Conservation (phyloP, 345 rosid genomes). For the Odontarrhena argentea region DNA sequence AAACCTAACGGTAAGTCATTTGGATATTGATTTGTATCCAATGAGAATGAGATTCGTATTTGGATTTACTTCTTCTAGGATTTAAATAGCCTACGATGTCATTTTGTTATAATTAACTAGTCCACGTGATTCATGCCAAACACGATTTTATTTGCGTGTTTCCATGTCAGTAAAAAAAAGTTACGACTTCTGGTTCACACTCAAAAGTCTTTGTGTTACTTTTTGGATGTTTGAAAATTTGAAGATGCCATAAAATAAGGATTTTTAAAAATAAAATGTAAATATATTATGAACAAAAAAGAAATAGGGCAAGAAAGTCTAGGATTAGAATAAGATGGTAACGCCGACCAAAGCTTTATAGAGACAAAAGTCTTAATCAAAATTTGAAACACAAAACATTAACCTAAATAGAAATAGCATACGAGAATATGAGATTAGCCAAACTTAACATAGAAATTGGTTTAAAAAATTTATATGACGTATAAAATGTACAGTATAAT, state of each 20-base stretch:
- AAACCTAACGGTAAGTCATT: constrained; percentile 9
- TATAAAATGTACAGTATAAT: neutral
- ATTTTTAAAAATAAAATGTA: neutral
- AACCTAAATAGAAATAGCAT: no score
- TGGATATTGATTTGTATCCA: constrained; percentile 16
- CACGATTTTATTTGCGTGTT: constrained; percentile 17
- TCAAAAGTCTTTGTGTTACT: neutral
- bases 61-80: constrained; percentile 16
- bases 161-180: neutral
- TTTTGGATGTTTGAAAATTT: neutral
- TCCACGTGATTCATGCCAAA: constrained; percentile 36
- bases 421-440: no score
- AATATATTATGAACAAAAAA: no score
- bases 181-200: neutral
- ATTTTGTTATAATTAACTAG: neutral
- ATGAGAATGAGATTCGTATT: constrained; percentile 6
- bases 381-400: neutral
- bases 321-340: neutral
- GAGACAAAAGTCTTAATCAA: neutral
- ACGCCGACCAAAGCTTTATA: constrained; percentile 7
- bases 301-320: neutral
- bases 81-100: neutral
- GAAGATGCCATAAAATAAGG: neutral
- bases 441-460: neutral
- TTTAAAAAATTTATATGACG: neutral